Conservation (phyloP, 2,329 filamentous ascomycete genomes). For the Epichloe baconii region DNA sequence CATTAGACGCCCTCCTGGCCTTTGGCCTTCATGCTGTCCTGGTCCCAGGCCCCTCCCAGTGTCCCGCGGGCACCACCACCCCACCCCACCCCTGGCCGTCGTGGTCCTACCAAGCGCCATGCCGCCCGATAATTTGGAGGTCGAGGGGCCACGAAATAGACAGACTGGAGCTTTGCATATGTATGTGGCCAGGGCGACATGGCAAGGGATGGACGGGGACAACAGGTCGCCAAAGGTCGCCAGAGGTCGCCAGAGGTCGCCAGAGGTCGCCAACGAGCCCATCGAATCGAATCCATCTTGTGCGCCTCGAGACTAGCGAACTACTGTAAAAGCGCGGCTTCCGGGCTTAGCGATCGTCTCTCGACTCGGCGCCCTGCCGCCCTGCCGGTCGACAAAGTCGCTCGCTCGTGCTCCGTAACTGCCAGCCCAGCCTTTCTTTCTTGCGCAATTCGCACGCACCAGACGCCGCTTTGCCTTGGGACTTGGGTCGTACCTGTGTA, state of each 20-base stretch:
- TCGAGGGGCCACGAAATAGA: neutral
- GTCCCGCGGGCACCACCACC: neutral
- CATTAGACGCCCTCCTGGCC: no score
- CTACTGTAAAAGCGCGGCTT: slow-evolving; percentile 7
- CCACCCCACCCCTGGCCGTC: neutral
- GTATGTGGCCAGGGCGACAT: neutral
- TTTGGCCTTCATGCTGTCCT: no score
- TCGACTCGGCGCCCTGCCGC: slow-evolving; percentile 6
- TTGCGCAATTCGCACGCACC: neutral
- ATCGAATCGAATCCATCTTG: neutral
- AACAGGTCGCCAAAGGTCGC: neutral
- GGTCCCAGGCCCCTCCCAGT: no score
- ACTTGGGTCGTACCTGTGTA: neutral
- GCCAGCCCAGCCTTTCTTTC: neutral
- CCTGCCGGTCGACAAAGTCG: neutral
- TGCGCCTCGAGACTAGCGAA: slow-evolving; percentile 7
- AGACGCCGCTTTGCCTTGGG: neutral
- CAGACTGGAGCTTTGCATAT: neutral
- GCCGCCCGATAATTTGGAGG: slow-evolving; percentile 5
- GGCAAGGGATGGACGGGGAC: neutral
- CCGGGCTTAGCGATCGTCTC: slow-evolving; percentile 10
- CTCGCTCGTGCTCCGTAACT: neutral
- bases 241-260: neutral
- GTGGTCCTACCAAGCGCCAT: slow-evolving; percentile 7
- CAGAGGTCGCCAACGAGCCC: neutral